Conservation (phyloP, 208 protist genomes). For the Novymonas esmeraldas region DNA sequence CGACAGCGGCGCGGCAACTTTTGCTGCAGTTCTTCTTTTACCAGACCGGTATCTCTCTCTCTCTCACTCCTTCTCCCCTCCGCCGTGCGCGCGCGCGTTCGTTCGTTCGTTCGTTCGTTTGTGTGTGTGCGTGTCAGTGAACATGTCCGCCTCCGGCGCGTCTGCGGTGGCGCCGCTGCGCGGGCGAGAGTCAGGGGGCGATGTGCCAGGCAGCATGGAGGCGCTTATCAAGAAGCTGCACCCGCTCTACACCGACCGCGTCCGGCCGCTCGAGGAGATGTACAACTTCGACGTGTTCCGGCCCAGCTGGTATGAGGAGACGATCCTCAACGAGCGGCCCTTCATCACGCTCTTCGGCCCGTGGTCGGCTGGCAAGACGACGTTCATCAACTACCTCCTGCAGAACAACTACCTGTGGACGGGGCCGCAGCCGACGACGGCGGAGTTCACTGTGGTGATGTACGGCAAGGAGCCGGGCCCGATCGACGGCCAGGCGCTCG, state of each 20-base stretch:
- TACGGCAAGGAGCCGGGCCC: conserved; percentile 65
- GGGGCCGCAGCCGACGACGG: conserved; percentile 77
- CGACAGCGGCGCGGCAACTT: too few relatives aligned
- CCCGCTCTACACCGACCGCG: conserved; percentile 51
- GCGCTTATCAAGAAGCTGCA: conserved; percentile 48
- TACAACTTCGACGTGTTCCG: conserved; percentile 68
- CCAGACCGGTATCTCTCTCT: background rate
- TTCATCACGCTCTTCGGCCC: conserved; percentile 79
- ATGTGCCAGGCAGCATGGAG: conserved; percentile 44
- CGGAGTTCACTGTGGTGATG: conserved; percentile 78
- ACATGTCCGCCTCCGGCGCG: background rate
- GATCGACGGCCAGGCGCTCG: conserved; percentile 84
- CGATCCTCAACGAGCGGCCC: conserved; percentile 61
- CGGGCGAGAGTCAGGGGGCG: conserved; percentile 28
- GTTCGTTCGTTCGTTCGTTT: background rate
- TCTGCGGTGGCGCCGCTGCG: conserved; percentile 7
- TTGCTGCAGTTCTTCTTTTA: background rate
- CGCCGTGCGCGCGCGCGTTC: background rate
- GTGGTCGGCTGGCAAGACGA: conserved; percentile 80
- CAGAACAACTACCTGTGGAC: conserved; percentile 77
- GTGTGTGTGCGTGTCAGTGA: background rate
- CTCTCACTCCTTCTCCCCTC: background rate
- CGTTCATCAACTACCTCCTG: conserved; percentile 85
- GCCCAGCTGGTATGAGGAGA: conserved; percentile 70
- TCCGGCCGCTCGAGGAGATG: conserved; percentile 73